These are phyloP conservation scores for Pseudozyma sp. DNA, from an alignment of 1,284 basidiomycete species.

Conservation along the genomic window DNA sequence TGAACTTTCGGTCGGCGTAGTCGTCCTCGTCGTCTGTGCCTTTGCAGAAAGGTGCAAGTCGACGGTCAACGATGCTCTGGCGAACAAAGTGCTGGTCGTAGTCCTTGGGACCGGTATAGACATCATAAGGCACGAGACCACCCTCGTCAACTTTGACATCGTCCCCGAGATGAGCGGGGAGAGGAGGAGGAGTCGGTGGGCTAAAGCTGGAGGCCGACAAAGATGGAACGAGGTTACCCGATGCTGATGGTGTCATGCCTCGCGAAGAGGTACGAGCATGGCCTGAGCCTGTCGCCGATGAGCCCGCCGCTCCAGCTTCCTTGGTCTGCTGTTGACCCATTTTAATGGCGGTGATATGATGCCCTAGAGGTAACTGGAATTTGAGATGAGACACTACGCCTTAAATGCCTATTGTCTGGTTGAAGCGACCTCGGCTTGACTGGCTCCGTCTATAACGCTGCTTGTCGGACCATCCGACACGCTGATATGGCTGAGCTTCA, in stretches of 20 bases:
- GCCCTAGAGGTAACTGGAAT: too few species aligned
- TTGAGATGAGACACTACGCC: neutral
- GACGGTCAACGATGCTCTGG: conserved; percentile 85
- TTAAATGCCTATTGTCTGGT: neutral
- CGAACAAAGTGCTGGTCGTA: conserved; percentile 90
- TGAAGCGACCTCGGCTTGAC: conserved; percentile 3
- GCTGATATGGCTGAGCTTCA: neutral
- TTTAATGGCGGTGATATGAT: neutral
- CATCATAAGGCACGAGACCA: conserved; percentile 84
- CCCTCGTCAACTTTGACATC: conserved; percentile 73
- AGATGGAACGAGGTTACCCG: conserved; percentile 30
- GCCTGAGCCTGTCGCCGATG: conserved; percentile 15
- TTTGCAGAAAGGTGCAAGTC: conserved; percentile 93
- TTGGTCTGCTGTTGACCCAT: conserved; percentile 56
- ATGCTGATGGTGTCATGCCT: conserved; percentile 36
- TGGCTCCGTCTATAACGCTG: conserved; percentile 2
- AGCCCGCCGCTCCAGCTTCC: conserved; percentile 35
- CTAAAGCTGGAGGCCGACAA: conserved; percentile 30
- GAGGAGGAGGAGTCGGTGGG: conserved; percentile 38
- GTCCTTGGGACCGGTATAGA: conserved; percentile 81
- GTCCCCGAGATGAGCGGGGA: conserved; percentile 44
- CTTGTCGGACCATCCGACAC: conserved; percentile 11
- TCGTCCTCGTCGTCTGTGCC: conserved; percentile 93
- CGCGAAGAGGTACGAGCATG: conserved; percentile 33
- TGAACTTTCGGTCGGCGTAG: conserved; percentile 84